phyloP scores from a whole-genome alignment of 164 flowering plant genomes.

The Amborella trichopoda region DNA sequence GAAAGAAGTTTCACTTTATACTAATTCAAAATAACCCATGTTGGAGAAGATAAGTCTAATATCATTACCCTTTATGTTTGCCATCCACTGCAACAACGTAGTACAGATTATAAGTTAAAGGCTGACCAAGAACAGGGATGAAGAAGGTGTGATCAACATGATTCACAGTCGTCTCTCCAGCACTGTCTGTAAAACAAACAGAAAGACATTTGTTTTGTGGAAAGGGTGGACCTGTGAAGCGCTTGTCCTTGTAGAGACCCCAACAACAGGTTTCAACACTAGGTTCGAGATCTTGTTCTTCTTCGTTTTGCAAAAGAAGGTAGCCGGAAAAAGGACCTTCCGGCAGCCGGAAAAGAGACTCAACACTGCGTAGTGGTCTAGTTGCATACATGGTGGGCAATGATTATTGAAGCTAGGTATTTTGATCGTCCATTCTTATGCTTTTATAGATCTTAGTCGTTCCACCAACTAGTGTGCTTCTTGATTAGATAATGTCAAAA shows the following conservation, averaged over 20 bases:
- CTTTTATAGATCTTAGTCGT: no score
- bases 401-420: no score
- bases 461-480: no score
- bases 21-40: neutral
- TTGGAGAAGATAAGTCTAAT: neutral
- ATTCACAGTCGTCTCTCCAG: neutral
- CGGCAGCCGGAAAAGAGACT: slow-evolving; percentile 16
- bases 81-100: slow-evolving; percentile 31
- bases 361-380: no score
- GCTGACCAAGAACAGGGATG: slow-evolving; percentile 45
- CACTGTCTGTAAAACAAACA: neutral
- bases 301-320: slow-evolving; percentile 10
- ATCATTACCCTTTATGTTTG: slow-evolving; percentile 37
- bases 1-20: no score
- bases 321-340: slow-evolving; percentile 28
- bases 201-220: slow-evolving; percentile 29
- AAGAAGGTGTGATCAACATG: slow-evolving; percentile 14
- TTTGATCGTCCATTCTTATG: no score
- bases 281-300: no score
- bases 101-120: slow-evolving; percentile 43
- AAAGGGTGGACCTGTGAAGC: slow-evolving; percentile 22
- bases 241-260: slow-evolving; percentile 16
- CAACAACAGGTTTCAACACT: slow-evolving; percentile 10
- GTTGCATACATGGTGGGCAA: no score
- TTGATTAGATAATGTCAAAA: no score